Evolutionary conservation across 2,329 filamentous ascomycete species (phyloP), one percentile per base, ranked within the genome.

Genomic region (Neobulgaria alba): DNA sequence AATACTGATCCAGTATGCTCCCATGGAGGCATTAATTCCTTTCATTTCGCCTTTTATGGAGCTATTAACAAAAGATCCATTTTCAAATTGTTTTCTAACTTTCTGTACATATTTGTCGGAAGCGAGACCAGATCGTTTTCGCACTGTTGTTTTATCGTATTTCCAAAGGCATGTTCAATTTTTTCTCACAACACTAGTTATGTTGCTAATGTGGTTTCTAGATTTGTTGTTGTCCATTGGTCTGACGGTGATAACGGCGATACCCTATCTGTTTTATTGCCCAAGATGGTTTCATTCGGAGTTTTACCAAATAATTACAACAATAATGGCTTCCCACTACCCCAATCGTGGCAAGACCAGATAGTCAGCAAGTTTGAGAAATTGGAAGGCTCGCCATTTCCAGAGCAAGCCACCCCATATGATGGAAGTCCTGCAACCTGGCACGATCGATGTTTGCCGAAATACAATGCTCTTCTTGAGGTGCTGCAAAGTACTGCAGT

Each of bases 31-130:
- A 5, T 66, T 93, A 26, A 79, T 94, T 31, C 76, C 85, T 1
- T 73, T 76, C 29, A 73, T 89, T 42, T 72, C 75, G 12, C 63
- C 75, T 3, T 69, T 94, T 33, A 74, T 77, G 57, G 76, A 81
- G 23, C 66, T 67, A 3, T 65, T 94, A 35, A 78, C 75, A 3
- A 73, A 73, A 38, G 77, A 82, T 33, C 71, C 72, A 1, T 72
- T 89, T 54, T 75, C 81, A 55, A 64, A 64, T 38, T 82, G 80
- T 67, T 96, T 95, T 59, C 72, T 96, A 32, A 73, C 79, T 0
- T 95, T 96, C 61, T 95, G 87, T 62, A 81, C 82, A 10, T 80
- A 85, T 38, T 80, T 92, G 51, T 81, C 85, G 0, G 75, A 86
- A 39, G 68, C 93, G 26, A 80, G 88, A 33, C 59, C 72, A 2